Conservation (phyloP, 352 stramenopile species). For the Globisporangium sylvaticum region DNA sequence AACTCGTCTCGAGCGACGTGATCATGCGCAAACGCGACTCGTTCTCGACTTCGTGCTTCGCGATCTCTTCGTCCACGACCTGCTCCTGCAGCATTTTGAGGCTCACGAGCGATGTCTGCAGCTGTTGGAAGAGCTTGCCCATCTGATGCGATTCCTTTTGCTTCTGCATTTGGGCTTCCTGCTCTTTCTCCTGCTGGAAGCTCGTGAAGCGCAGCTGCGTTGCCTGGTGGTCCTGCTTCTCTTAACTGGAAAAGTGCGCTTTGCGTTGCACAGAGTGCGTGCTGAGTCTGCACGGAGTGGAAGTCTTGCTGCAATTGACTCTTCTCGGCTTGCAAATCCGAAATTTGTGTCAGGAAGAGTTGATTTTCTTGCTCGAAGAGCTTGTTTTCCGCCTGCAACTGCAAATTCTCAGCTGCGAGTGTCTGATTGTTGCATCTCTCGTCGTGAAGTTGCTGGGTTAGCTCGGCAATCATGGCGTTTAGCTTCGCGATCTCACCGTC, state of each 20-base stretch:
- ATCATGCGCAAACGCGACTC: conserved; percentile 59
- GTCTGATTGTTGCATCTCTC: not conserved
- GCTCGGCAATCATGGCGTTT: not conserved
- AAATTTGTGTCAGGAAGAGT: conserved; percentile 19
- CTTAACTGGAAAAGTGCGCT: conserved; percentile 23
- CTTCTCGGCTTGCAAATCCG: conserved; percentile 13
- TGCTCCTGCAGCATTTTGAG: conserved; percentile 47
- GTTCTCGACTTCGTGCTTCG: conserved; percentile 41
- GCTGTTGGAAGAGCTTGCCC: conserved; percentile 41
- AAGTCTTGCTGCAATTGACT: conserved; percentile 14
- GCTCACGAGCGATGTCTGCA: conserved; percentile 48
- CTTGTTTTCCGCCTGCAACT: not conserved
- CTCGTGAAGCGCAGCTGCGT: conserved; percentile 25
- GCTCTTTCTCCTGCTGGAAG: conserved; percentile 34
- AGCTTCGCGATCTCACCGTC: conserved; percentile 10
- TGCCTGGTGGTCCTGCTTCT: conserved; percentile 28
- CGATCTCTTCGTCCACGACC: conserved; percentile 30
- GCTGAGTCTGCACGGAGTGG: conserved; percentile 17
- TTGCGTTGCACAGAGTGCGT: conserved; percentile 26
- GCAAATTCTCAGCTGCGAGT: not conserved
- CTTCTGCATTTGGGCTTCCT: conserved; percentile 29
- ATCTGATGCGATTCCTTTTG: conserved; percentile 46
- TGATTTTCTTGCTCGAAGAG: conserved; percentile 17
- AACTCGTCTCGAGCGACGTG: conserved; percentile 53
- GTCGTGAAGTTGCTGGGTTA: conserved; percentile 12